These are phyloP conservation scores for Camelina hispida DNA, from an alignment of 345 rosid genomes.

Conservation along the genomic window DNA sequence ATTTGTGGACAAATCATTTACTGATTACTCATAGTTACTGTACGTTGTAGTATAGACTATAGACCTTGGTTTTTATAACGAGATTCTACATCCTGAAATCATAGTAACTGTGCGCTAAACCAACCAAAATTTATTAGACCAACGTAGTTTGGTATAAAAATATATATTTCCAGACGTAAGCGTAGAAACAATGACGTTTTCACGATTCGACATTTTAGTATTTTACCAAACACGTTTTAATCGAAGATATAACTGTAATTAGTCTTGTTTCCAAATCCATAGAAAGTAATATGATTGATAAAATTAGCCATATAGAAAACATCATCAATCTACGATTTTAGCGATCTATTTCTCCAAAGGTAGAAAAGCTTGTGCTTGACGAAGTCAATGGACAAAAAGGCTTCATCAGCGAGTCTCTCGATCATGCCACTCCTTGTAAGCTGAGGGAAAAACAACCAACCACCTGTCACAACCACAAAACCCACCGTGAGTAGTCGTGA, in stretches of 20 bases:
- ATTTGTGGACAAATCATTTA: no score
- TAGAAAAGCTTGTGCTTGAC: conserved; percentile 5
- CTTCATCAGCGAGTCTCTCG: conserved; percentile 33
- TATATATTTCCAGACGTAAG: neutral
- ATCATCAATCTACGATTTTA: neutral
- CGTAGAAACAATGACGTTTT: neutral
- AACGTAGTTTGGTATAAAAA: no score
- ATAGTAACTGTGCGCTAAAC: neutral
- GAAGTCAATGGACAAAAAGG: neutral
- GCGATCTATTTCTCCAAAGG: neutral
- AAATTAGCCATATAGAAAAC: neutral
- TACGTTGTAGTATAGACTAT: no score
- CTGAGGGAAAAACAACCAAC: conserved; percentile 55
- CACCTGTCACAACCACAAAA: conserved; percentile 43
- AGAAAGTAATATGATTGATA: neutral
- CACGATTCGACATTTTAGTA: neutral
- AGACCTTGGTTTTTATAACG: no score
- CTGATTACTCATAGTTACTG: no score
- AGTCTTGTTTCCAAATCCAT: neutral
- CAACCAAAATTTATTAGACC: neutral
- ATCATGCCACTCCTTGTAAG: conserved; percentile 31
- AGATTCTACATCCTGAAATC: no score
- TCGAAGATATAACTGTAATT: neutral
- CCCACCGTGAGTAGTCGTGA: conserved; percentile 45
- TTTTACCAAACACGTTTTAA: neutral